Evolutionary conservation across 805 yeast genomes (phyloP).

Genomic region (Hanseniaspora lachancei): DNA sequence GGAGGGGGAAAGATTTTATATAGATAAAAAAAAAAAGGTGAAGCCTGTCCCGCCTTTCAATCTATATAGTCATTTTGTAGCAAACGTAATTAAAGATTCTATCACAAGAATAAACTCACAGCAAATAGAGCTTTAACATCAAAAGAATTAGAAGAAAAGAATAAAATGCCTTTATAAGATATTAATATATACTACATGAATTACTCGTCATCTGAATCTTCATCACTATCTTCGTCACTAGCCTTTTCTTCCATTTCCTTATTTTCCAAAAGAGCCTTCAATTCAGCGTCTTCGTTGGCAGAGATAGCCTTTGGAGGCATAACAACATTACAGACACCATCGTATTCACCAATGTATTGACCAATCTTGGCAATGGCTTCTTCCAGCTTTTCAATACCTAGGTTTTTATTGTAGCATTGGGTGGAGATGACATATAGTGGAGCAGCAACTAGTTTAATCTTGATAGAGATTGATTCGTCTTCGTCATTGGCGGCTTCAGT

Average conservation of each 20-base stretch:
- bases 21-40: too few species aligned
- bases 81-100: too few species aligned
- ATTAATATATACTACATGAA: background rate
- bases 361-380: conserved; percentile 67
- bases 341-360: conserved; percentile 53
- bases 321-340: conserved; percentile 80
- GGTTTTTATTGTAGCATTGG: conserved; percentile 80
- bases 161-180: too few species aligned
- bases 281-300: conserved; percentile 94
- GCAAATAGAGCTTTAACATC: too few species aligned
- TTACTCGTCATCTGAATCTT: conserved; percentile 35
- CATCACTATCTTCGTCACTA: conserved; percentile 68
- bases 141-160: background rate
- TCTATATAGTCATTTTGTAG: too few species aligned
- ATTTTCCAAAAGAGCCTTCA: conserved; percentile 87
- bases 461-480: conserved; percentile 47
- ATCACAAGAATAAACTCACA: too few species aligned
- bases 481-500: conserved; percentile 41
- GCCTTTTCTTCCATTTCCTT: conserved; percentile 80
- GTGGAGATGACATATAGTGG: conserved; percentile 90
- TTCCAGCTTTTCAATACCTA: conserved; percentile 69
- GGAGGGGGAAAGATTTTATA: too few species aligned
- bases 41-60: too few species aligned
- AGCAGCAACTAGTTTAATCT: conserved; percentile 92
- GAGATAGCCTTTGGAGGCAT: conserved; percentile 99